Conservation (phyloP, 1,284 basidiomycete genomes). For the Puccinia sorghi region DNA sequence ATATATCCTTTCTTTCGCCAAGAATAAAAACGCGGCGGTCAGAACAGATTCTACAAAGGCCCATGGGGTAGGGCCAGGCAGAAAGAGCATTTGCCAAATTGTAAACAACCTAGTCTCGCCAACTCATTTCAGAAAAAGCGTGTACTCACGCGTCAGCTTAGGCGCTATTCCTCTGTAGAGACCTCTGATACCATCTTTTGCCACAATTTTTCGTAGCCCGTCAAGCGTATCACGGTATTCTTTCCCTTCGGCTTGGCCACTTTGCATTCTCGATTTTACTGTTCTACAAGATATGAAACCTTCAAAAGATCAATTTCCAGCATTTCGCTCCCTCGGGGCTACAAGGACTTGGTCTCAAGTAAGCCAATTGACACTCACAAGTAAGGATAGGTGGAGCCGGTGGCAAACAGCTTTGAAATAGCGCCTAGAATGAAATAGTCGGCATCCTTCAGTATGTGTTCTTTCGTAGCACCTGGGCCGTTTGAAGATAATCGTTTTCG, state of each 20-base stretch:
- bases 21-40: slow-evolving; percentile 46
- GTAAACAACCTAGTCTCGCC: not conserved
- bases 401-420: slow-evolving; percentile 71
- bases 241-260: slow-evolving; percentile 67
- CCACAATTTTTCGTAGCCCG: slow-evolving; percentile 39
- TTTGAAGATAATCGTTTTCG: slow-evolving; percentile 65
- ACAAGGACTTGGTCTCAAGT: slow-evolving; percentile 67
- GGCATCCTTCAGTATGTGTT: slow-evolving; percentile 67
- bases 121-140: not conserved
- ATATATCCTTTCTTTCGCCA: slow-evolving; percentile 49
- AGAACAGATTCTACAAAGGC: slow-evolving; percentile 38
- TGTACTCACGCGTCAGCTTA: slow-evolving; percentile 34
- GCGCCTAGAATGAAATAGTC: slow-evolving; percentile 89
- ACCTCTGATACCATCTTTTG: slow-evolving; percentile 44
- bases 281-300: slow-evolving; percentile 60
- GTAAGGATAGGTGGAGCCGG: slow-evolving; percentile 56
- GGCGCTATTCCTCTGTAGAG: slow-evolving; percentile 44
- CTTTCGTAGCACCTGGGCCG: slow-evolving; percentile 53
- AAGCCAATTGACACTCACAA: not conserved
- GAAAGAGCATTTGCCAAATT: not conserved
- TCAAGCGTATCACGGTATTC: slow-evolving; percentile 63
- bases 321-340: slow-evolving; percentile 22
- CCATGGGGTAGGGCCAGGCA: not conserved
- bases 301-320: slow-evolving; percentile 17
- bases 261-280: slow-evolving; percentile 78